Conservation (phyloP, 192 early-diverging fungal genomes). For the Linnemannia zychae region DNA sequence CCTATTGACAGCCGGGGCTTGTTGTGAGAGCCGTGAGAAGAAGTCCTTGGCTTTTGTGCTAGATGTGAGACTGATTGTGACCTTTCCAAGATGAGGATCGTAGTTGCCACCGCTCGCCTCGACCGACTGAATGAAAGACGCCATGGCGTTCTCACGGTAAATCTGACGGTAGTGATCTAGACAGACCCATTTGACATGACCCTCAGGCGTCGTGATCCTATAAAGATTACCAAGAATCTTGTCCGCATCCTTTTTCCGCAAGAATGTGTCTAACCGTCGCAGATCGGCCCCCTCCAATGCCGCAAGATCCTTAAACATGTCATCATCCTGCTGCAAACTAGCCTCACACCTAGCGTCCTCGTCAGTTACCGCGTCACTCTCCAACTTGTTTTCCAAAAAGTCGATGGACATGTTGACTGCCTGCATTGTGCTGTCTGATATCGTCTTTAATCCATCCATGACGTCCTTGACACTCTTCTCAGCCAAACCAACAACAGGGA, state of each 20-base stretch:
- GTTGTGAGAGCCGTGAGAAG: background rate
- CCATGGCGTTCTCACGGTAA: background rate
- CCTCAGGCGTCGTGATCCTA: background rate
- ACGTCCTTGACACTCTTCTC: background rate
- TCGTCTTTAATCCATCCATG: background rate
- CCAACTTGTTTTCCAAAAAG: background rate
- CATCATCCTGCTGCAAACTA: background rate
- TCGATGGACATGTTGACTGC: background rate
- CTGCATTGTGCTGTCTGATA: background rate
- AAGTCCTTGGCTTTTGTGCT: background rate
- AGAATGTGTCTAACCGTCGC: background rate
- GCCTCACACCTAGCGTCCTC: background rate
- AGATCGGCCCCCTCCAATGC: background rate
- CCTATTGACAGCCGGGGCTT: background rate
- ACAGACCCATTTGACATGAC: slow-evolving; percentile 27
- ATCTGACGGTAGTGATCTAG: background rate
- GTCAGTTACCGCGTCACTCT: background rate
- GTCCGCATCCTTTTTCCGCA: slow-evolving; percentile 2
- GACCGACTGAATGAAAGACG: background rate
- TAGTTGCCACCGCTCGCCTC: background rate
- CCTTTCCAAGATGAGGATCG: background rate
- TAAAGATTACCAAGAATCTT: background rate
- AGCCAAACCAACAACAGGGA: background rate
- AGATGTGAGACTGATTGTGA: background rate
- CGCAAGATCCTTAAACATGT: background rate